Evolutionary conservation across 106 monocot genomes (phyloP).

Genomic region (Dioscorea zingiberensis): DNA sequence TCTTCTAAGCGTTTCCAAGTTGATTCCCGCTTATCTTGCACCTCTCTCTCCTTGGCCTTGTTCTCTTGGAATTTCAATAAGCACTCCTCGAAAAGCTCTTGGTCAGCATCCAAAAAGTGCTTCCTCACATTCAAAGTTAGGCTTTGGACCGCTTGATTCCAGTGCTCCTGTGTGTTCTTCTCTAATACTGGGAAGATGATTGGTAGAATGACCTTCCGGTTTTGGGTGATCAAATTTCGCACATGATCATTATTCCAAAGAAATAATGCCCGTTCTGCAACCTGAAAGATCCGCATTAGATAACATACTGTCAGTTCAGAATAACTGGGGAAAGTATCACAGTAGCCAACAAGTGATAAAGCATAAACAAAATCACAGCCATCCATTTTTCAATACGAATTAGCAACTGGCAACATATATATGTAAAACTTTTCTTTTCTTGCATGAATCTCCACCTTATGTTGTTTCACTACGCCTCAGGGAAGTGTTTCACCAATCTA

Average conservation of each 20-base stretch:
- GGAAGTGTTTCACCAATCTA: too few species aligned
- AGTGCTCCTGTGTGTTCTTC: slow-evolving; percentile 23
- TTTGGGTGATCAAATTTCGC: slow-evolving; percentile 23
- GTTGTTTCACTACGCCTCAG: too few species aligned
- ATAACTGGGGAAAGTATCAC: background rate
- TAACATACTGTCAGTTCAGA: background rate
- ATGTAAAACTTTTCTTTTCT: too few species aligned
- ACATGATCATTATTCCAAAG: slow-evolving; percentile 42
- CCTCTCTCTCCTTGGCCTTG: slow-evolving; percentile 4
- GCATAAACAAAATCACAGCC: too few species aligned
- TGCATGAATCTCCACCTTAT: too few species aligned
- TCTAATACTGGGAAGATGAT: slow-evolving; percentile 18
- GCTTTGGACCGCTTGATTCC: slow-evolving; percentile 42
- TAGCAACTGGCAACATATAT: too few species aligned
- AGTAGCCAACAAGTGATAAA: too few species aligned
- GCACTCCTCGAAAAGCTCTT: slow-evolving; percentile 24
- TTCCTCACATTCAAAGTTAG: slow-evolving; percentile 26
- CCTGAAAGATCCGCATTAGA: background rate
- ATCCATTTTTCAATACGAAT: too few species aligned
- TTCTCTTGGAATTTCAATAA: slow-evolving; percentile 6
- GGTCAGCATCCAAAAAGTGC: slow-evolving; percentile 25
- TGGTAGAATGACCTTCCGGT: slow-evolving; percentile 23
- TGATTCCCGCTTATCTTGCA: slow-evolving; percentile 15
- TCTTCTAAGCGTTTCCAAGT: slow-evolving; percentile 37
- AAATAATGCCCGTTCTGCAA: slow-evolving; percentile 25